Conservation (phyloP, 2,329 filamentous ascomycete species). For the Arthrinium puccinioides region DNA sequence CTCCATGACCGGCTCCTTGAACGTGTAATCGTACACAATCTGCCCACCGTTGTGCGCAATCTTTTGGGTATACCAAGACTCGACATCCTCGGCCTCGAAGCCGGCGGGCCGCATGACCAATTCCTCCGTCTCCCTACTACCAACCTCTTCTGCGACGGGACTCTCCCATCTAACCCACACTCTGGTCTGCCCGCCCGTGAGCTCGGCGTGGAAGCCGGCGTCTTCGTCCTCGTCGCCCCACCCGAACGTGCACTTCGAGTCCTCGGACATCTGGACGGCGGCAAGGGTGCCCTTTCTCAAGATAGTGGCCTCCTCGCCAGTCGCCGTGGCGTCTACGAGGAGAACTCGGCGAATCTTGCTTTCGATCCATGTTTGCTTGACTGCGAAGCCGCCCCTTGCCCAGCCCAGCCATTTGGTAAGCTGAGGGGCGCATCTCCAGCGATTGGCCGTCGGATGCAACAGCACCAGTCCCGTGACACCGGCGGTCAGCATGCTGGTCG, state of each 20-base stretch:
- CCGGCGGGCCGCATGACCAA: neutral
- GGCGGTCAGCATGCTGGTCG: conserved; percentile 22
- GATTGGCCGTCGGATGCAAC: conserved; percentile 14
- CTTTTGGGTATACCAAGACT: conserved; percentile 17
- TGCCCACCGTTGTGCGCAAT: conserved; percentile 3
- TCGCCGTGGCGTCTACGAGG: neutral
- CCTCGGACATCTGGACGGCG: conserved; percentile 8
- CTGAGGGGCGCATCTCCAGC: conserved; percentile 18
- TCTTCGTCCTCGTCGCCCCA: conserved; percentile 8
- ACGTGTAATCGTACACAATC: conserved; percentile 8
- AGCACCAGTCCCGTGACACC: conserved; percentile 22
- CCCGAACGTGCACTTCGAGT: conserved; percentile 10
- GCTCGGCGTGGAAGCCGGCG: neutral
- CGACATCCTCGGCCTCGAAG: conserved; percentile 3
- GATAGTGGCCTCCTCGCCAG: neutral
- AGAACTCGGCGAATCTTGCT: neutral
- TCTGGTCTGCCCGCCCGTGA: conserved; percentile 5
- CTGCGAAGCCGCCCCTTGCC: conserved; percentile 29
- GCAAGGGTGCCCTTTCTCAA: conserved; percentile 3
- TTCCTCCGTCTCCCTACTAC: conserved; percentile 6
- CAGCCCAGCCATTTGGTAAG: conserved; percentile 25
- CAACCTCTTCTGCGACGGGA: neutral
- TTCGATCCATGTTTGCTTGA: conserved; percentile 3
- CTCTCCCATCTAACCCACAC: neutral
- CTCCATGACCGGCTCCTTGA: conserved; percentile 8